A percentile compares a stretch with the other conserved stretches of the same genome.
Conservation (phyloP, 192 early-diverging fungal species). For the Oehlia diaphana region DNA sequence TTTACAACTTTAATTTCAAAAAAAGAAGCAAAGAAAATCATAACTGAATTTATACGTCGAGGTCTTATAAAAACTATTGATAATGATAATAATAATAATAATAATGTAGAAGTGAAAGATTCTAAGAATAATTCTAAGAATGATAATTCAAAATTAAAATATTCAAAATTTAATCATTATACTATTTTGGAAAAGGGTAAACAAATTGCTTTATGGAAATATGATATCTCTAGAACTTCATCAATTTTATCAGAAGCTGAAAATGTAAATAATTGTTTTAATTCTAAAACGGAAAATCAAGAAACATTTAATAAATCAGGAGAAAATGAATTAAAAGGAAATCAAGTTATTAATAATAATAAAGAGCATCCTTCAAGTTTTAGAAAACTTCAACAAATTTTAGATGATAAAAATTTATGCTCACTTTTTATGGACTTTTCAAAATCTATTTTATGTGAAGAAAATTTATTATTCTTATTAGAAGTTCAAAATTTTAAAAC, state of each 20-base stretch:
- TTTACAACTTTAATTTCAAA: constrained; percentile 47
- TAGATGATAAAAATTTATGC: constrained; percentile 52
- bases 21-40: constrained; percentile 48
- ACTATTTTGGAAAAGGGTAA: constrained; percentile 37
- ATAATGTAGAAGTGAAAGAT: neutral
- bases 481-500: constrained; percentile 58
- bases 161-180: constrained; percentile 36
- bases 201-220: constrained; percentile 40
- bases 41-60: constrained; percentile 44
- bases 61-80: constrained; percentile 46
- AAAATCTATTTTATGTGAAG: constrained; percentile 67
- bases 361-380: constrained; percentile 48
- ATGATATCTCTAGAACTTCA: neutral
- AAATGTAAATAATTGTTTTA: too few species aligned
- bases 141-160: constrained; percentile 4
- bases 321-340: too few species aligned
- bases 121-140: neutral
- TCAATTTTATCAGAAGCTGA: too few species aligned
- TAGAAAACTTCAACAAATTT: constrained; percentile 57
- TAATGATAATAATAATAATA: neutral
- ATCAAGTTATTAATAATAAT: neutral
- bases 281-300: too few species aligned
- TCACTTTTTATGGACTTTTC: constrained; percentile 66
- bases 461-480: constrained; percentile 70
- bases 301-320: too few species aligned